Conservation (phyloP, 1,284 basidiomycete species). For the Neonothopanus nambi region DNA sequence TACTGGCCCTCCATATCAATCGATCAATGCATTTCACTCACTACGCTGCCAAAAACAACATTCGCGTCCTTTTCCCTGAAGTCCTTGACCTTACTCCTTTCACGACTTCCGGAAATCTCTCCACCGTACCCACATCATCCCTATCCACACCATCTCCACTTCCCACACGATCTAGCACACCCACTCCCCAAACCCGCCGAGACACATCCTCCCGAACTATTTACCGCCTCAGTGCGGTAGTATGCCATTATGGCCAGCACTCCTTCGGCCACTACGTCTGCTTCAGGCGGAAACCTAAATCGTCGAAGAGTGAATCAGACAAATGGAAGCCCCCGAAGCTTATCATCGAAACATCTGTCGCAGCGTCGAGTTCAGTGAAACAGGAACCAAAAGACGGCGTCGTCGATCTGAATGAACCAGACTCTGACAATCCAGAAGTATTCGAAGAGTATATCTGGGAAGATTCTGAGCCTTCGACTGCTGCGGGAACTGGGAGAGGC, state of each 20-base stretch:
- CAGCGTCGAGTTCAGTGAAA: conserved; percentile 30
- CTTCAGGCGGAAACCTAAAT: conserved; percentile 76
- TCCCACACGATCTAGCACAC: conserved; percentile 50
- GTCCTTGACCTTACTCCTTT: conserved; percentile 84
- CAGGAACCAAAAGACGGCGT: conserved; percentile 28
- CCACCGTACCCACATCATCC: conserved; percentile 60
- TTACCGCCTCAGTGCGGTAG: conserved; percentile 80
- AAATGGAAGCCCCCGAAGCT: conserved; percentile 13
- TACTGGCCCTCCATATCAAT: conserved; percentile 85
- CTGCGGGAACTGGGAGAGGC: conserved; percentile 47
- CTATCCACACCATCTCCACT: conserved; percentile 60
- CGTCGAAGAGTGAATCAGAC: conserved; percentile 26
- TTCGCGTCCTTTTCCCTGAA: conserved; percentile 81
- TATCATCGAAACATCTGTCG: conserved; percentile 5
- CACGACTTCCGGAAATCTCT: conserved; percentile 76
- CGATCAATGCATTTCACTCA: conserved; percentile 79
- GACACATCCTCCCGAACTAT: conserved; percentile 52
- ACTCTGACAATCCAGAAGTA: conserved; percentile 14
- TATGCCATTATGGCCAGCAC: conserved; percentile 89
- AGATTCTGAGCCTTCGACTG: conserved; percentile 26
- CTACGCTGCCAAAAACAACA: conserved; percentile 79
- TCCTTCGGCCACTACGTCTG: conserved; percentile 91
- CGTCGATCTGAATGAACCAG: conserved; percentile 2
- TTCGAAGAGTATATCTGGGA: conserved; percentile 32
- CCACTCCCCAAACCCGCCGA: conserved; percentile 51